Evolutionary conservation across 2,329 filamentous ascomycete species (phyloP).

Genomic region (Thelonectria rubi): DNA sequence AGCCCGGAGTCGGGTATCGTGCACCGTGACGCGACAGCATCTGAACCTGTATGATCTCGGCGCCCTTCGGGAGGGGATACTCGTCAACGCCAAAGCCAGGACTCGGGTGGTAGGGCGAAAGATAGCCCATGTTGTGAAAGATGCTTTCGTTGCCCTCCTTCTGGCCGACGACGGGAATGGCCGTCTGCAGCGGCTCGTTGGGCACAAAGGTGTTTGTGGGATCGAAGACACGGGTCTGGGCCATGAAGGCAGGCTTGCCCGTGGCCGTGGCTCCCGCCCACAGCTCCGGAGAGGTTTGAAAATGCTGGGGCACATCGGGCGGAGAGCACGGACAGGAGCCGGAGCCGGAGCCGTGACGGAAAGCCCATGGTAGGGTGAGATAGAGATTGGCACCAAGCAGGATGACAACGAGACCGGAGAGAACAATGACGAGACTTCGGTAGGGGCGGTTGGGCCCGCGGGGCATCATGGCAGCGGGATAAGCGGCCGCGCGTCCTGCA

Average conservation of each 20-base stretch:
- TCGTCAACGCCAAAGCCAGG: constrained; percentile 80
- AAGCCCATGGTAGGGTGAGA: constrained; percentile 47
- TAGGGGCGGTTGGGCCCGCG: constrained; percentile 41
- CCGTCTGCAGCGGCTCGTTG: constrained; percentile 76
- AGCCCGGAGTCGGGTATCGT: constrained; percentile 73
- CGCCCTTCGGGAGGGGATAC: constrained; percentile 71
- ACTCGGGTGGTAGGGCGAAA: constrained; percentile 76
- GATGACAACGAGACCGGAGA: constrained; percentile 49
- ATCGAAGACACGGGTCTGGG: constrained; percentile 73
- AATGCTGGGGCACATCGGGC: constrained; percentile 66
- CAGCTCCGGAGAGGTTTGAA: constrained; percentile 68
- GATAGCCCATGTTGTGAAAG: constrained; percentile 72
- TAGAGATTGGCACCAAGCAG: constrained; percentile 51
- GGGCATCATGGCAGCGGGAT: constrained; percentile 28
- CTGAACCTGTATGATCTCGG: constrained; percentile 74
- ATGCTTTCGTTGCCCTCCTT: constrained; percentile 68
- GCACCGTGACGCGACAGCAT: constrained; percentile 79
- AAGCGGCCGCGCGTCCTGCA: constrained; percentile 28
- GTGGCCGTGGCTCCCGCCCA: constrained; percentile 75
- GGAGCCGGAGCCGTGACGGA: constrained; percentile 32
- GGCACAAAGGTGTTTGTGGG: constrained; percentile 73
- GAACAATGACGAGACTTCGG: constrained; percentile 43
- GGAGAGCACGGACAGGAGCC: constrained; percentile 45
- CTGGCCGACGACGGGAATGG: constrained; percentile 70
- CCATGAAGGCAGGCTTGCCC: constrained; percentile 73